These are phyloP conservation scores for Lineolata rhizophorae DNA, from an alignment of 495 filamentous ascomycete species.

Conservation along the genomic window DNA sequence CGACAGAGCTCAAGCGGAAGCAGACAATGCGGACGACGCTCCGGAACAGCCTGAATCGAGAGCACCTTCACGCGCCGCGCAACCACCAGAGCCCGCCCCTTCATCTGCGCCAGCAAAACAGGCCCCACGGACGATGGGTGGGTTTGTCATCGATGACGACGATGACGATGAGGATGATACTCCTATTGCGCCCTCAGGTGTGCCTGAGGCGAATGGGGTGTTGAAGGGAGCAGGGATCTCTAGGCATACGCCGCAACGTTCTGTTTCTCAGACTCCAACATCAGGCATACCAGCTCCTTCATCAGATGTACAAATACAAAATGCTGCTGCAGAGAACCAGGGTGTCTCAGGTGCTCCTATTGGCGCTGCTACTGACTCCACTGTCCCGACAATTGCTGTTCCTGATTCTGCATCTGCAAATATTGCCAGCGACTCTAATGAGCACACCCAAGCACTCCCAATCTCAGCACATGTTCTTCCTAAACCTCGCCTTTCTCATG, in stretches of 20 bases:
- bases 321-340: slow-evolving; percentile 29
- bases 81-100: slow-evolving; percentile 1
- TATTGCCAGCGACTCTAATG: slow-evolving; percentile 2
- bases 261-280: slow-evolving; percentile 33
- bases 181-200: slow-evolving; percentile 15
- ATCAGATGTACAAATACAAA: slow-evolving; percentile 35
- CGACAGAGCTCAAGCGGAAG: background rate
- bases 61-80: background rate
- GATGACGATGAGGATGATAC: slow-evolving; percentile 28
- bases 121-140: slow-evolving; percentile 52
- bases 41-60: background rate
- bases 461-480: slow-evolving; percentile 9
- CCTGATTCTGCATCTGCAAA: slow-evolving; percentile 3
- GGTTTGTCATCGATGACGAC: slow-evolving; percentile 64
- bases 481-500: slow-evolving; percentile 44
- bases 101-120: slow-evolving; percentile 2
- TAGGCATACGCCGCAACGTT: slow-evolving; percentile 19
- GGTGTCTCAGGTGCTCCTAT: slow-evolving; percentile 23
- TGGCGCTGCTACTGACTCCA: slow-evolving; percentile 17
- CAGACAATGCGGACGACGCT: background rate
- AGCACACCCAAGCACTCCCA: background rate
- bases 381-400: slow-evolving; percentile 14
- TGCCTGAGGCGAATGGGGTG: slow-evolving; percentile 12
- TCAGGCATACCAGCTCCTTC: slow-evolving; percentile 34
- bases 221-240: slow-evolving; percentile 9